phyloP scores from a whole-genome alignment of 148 eudicot genomes.

The Camellia japonica region DNA sequence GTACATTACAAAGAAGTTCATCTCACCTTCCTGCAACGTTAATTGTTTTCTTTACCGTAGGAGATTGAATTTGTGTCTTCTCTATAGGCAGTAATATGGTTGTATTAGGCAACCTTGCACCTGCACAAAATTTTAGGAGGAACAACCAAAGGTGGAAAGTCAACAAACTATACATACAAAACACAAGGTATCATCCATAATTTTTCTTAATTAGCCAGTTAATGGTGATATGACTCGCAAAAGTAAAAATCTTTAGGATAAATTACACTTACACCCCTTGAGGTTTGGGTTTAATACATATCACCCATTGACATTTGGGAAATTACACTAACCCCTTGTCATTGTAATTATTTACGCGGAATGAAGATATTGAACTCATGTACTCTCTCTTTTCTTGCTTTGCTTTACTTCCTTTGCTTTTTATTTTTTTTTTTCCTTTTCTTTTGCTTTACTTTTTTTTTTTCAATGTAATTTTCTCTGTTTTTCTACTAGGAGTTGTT shows the following conservation, averaged over 20 bases:
- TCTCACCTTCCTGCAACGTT: conserved; percentile 77
- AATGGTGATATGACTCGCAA: neutral
- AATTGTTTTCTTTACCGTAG: conserved; percentile 55
- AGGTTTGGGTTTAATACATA: too few species aligned
- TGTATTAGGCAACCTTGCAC: conserved; percentile 75
- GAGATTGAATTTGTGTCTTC: conserved; percentile 46
- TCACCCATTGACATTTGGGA: too few species aligned
- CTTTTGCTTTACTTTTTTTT: too few species aligned
- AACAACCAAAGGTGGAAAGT: neutral
- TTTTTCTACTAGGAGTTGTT: too few species aligned
- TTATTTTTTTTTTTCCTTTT: too few species aligned
- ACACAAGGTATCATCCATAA: neutral
- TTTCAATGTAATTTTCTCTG: too few species aligned
- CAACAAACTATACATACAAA: neutral
- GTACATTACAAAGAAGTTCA: neutral
- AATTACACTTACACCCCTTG: too few species aligned
- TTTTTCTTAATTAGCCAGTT: neutral
- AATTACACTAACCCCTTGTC: too few species aligned
- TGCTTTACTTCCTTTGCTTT: too few species aligned
- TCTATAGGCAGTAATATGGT: conserved; percentile 66
- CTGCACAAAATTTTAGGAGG: conserved; percentile 35
- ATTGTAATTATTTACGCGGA: too few species aligned
- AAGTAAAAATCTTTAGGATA: neutral
- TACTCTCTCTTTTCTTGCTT: too few species aligned
- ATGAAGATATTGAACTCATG: too few species aligned